Evolutionary conservation across 805 yeast genomes (phyloP).

Genomic region (Candida sithepensis): DNA sequence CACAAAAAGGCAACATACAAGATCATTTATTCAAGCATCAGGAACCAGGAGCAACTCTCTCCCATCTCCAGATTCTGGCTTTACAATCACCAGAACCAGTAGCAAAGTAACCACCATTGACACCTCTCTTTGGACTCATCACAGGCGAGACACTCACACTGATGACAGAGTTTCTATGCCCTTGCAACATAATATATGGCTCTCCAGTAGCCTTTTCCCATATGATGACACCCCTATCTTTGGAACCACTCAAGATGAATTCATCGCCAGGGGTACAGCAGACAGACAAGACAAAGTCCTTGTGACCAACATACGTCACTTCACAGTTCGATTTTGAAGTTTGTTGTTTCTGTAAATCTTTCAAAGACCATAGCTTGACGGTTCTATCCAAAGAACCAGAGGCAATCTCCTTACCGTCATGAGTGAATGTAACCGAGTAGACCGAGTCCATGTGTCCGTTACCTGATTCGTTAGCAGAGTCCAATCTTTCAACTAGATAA

Average conservation of each 20-base stretch:
- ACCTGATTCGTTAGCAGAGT: slow-evolving; percentile 80
- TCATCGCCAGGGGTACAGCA: slow-evolving; percentile 92
- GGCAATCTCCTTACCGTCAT: slow-evolving; percentile 86
- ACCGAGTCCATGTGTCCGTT: slow-evolving; percentile 97
- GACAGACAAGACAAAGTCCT: slow-evolving; percentile 91
- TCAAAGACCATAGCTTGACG: slow-evolving; percentile 92
- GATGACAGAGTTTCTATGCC: slow-evolving; percentile 93
- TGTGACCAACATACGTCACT: slow-evolving; percentile 92
- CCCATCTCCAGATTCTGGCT: slow-evolving; percentile 95
- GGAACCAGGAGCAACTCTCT: slow-evolving; percentile 30
- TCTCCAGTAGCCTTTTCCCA: slow-evolving; percentile 94
- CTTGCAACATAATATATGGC: slow-evolving; percentile 92
- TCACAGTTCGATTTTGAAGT: slow-evolving; percentile 63
- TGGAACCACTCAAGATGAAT: slow-evolving; percentile 89
- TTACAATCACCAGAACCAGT: slow-evolving; percentile 97
- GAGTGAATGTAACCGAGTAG: slow-evolving; percentile 89
- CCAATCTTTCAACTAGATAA: slow-evolving; percentile 85
- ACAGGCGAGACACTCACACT: slow-evolving; percentile 88
- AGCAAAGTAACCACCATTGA: slow-evolving; percentile 82
- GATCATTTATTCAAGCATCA: background rate
- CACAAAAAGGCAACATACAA: slow-evolving; percentile 3
- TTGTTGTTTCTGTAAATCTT: slow-evolving; percentile 47
- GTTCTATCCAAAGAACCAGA: slow-evolving; percentile 95
- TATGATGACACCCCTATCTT: slow-evolving; percentile 94
- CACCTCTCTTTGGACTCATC: slow-evolving; percentile 46